Evolutionary conservation across 208 protist species (phyloP).

Genomic region (Acanthamoeba rhysodes): DNA sequence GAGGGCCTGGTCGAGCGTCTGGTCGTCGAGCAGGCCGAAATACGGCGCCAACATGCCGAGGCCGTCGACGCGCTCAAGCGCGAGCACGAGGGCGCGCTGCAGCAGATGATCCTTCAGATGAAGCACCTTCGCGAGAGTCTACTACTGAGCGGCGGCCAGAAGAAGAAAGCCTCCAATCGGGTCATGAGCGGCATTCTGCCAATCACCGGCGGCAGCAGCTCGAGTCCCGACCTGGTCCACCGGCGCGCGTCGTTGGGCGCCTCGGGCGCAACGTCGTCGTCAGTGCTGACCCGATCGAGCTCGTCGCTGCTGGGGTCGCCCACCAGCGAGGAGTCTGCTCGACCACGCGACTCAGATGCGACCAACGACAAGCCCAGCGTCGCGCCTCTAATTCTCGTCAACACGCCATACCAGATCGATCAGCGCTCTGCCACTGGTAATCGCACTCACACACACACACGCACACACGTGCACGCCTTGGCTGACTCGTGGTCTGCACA

Average conservation of each 20-base stretch:
- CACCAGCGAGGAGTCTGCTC: neutral
- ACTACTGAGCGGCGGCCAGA: neutral
- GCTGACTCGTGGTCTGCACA: neutral
- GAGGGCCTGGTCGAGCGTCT: neutral
- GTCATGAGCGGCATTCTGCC: slow-evolving; percentile 22
- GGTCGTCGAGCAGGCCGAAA: neutral
- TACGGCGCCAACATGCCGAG: neutral
- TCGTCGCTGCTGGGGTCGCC: neutral
- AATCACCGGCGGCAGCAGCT: no score
- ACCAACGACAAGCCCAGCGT: neutral
- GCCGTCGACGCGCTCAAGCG: neutral
- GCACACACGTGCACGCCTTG: no score
- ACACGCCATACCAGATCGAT: slow-evolving; percentile 28
- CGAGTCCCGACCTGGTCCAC: neutral
- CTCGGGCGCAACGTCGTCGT: neutral
- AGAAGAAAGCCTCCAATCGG: neutral
- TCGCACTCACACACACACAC: no score
- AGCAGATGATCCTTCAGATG: slow-evolving; percentile 31
- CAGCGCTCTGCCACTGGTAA: neutral
- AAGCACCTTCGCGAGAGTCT: neutral
- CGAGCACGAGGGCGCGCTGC: slow-evolving; percentile 7
- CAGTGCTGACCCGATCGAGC: neutral
- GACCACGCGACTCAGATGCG: neutral
- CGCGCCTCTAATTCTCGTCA: neutral
- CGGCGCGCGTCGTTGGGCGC: neutral